Percentiles rank a stretch among this genome's conserved stretches.
These are phyloP conservation scores for Geotrichum reessii DNA, from an alignment of 1,139 yeast genomes.

Conservation along the genomic window DNA sequence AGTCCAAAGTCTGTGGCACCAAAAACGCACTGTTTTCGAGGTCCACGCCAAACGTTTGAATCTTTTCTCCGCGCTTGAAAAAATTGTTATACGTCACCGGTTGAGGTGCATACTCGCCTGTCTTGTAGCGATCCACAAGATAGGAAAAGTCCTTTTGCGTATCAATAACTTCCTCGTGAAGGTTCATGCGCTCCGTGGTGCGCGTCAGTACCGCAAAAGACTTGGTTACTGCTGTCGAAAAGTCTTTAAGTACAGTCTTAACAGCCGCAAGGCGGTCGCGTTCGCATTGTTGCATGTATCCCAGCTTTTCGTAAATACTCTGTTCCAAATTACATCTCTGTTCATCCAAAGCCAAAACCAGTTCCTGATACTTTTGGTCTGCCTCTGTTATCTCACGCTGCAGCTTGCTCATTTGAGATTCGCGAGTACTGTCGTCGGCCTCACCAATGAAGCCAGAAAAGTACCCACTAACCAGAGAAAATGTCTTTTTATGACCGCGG, in stretches of 20 bases:
- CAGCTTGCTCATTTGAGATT: conserved; percentile 21
- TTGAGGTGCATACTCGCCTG: conserved; percentile 67
- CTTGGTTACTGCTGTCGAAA: conserved; percentile 49
- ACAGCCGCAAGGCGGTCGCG: conserved; percentile 62
- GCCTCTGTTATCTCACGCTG: conserved; percentile 35
- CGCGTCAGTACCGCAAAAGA: conserved; percentile 32
- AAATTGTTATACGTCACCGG: conserved; percentile 69
- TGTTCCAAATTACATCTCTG: conserved; percentile 68
- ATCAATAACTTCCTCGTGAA: conserved; percentile 54
- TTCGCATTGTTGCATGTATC: conserved; percentile 73
- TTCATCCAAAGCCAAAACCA: conserved; percentile 54
- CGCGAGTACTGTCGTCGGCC: conserved; percentile 4
- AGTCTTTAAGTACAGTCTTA: conserved; percentile 62
- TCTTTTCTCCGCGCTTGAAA: conserved; percentile 44
- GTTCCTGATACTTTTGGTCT: conserved; percentile 51
- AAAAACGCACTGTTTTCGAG: conserved; percentile 62
- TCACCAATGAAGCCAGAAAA: conserved; percentile 10
- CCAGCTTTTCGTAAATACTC: conserved; percentile 56
- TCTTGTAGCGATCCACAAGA: conserved; percentile 55
- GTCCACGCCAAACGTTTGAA: conserved; percentile 80
- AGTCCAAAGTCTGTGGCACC: conserved; percentile 56
- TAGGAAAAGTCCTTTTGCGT: conserved; percentile 59
- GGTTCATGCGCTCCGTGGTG: conserved; percentile 44
- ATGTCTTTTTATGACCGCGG: conserved; percentile 1
- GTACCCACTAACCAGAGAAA: conserved; percentile 13